Evolutionary conservation across 2,329 filamentous ascomycete species (phyloP).

Genomic region (Boeremia lycopersici): DNA sequence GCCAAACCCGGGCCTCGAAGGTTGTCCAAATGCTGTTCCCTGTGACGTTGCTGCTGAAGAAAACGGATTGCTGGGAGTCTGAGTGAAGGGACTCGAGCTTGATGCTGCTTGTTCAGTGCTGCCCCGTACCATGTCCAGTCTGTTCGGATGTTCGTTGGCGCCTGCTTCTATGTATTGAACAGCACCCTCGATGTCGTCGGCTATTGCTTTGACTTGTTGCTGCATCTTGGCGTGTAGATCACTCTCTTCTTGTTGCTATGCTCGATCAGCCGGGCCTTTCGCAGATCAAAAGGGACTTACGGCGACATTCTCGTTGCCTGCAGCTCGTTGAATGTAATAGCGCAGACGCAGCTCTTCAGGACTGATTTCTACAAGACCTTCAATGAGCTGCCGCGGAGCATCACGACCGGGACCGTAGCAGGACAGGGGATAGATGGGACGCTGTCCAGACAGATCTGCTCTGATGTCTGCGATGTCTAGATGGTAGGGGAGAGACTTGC

Average conservation of each 20-base stretch:
- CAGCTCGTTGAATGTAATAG: conserved; percentile 69
- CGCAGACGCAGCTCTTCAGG: conserved; percentile 81
- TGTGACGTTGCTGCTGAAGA: conserved; percentile 30
- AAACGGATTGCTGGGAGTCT: conserved; percentile 35
- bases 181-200: conserved; percentile 73
- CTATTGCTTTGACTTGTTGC: conserved; percentile 73
- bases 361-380: conserved; percentile 82
- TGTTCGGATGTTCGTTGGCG: conserved; percentile 42
- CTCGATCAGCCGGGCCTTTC: conserved; percentile 15
- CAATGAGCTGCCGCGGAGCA: conserved; percentile 82
- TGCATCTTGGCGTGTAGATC: conserved; percentile 66
- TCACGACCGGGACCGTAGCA: conserved; percentile 80
- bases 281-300: conserved; percentile 45
- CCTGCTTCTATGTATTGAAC: conserved; percentile 46
- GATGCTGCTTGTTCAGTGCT: conserved; percentile 18
- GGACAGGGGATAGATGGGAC: conserved; percentile 84
- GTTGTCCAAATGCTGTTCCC: conserved; percentile 48
- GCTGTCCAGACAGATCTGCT: conserved; percentile 70
- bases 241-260: conserved; percentile 65
- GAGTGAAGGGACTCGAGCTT: conserved; percentile 34
- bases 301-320: conserved; percentile 64
- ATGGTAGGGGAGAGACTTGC: conserved; percentile 30
- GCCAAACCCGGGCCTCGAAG: conserved; percentile 42
- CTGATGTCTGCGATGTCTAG: conserved; percentile 42
- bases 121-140: conserved; percentile 39